Conservation (phyloP, 495 filamentous ascomycete species). For the Neurospora cerealis region DNA sequence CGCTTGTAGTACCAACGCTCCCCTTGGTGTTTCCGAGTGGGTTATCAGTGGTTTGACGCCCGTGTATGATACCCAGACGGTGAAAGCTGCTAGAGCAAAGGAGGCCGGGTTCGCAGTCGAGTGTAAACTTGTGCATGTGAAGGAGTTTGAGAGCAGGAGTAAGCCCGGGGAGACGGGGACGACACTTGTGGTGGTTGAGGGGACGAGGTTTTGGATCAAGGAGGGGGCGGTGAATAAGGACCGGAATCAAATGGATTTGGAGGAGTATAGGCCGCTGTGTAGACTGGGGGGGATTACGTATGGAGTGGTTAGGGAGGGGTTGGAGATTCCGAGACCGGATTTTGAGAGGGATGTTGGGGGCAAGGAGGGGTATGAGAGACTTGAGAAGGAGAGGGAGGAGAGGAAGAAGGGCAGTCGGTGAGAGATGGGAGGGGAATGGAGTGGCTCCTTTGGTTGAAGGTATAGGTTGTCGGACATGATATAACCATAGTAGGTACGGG, state of each 20-base stretch:
- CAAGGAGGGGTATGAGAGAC: slow-evolving; percentile 24
- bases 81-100: slow-evolving; percentile 61
- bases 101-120: slow-evolving; percentile 80
- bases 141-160: too few species aligned
- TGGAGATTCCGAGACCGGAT: slow-evolving; percentile 71
- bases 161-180: slow-evolving; percentile 63
- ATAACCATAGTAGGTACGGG: too few species aligned
- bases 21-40: slow-evolving; percentile 77
- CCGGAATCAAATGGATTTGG: slow-evolving; percentile 53
- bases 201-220: slow-evolving; percentile 76
- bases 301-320: slow-evolving; percentile 53
- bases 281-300: slow-evolving; percentile 82
- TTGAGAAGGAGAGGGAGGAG: slow-evolving; percentile 16
- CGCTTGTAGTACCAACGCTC: slow-evolving; percentile 63
- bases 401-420: background rate
- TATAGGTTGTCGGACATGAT: too few species aligned
- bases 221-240: slow-evolving; percentile 83
- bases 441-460: too few species aligned
- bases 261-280: slow-evolving; percentile 61
- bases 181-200: slow-evolving; percentile 71
- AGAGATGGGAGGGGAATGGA: too few species aligned
- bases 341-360: slow-evolving; percentile 43
- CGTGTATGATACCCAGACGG: slow-evolving; percentile 47
- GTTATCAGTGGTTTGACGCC: slow-evolving; percentile 65
- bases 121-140: slow-evolving; percentile 58